A percentile compares a stretch with the other conserved stretches of the same genome.
Conservation (phyloP, 768 basidiomycete species). For the Russula olivacea region DNA sequence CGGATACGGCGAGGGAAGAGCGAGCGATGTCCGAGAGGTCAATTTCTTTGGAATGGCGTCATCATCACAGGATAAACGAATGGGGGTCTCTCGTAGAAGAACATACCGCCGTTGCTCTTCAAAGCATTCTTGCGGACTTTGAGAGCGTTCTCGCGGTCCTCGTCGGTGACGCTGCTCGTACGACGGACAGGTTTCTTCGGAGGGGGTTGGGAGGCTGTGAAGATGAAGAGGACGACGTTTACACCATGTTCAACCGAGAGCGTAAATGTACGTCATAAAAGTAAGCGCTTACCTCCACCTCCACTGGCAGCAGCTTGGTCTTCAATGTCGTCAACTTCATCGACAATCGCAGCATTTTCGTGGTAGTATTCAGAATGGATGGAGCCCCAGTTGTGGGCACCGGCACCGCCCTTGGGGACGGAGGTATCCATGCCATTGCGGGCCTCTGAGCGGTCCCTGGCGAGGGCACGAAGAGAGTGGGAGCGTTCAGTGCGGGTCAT, state of each 20-base stretch:
- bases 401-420: constrained; percentile 73
- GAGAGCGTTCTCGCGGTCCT: constrained; percentile 58
- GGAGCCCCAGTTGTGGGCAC: constrained; percentile 82
- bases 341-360: constrained; percentile 55
- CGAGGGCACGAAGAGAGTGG: constrained; percentile 60
- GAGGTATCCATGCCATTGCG: constrained; percentile 69
- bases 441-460: constrained; percentile 73
- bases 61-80: background rate
- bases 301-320: constrained; percentile 31
- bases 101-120: constrained; percentile 44
- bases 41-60: constrained; percentile 28
- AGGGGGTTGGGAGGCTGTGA: background rate
- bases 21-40: constrained; percentile 80
- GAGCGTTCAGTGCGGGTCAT: constrained; percentile 84
- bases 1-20: constrained; percentile 66
- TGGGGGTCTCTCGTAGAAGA: background rate
- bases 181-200: constrained; percentile 21
- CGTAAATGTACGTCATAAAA: constrained; percentile 17
- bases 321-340: constrained; percentile 48
- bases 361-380: constrained; percentile 47
- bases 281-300: constrained; percentile 21
- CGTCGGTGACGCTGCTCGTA: constrained; percentile 46
- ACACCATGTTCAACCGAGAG: constrained; percentile 14
- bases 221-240: background rate
- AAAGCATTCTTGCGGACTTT: constrained; percentile 70